Evolutionary conservation across 768 basidiomycete genomes (phyloP).

Genomic region (Sporobolomyces roseus): DNA sequence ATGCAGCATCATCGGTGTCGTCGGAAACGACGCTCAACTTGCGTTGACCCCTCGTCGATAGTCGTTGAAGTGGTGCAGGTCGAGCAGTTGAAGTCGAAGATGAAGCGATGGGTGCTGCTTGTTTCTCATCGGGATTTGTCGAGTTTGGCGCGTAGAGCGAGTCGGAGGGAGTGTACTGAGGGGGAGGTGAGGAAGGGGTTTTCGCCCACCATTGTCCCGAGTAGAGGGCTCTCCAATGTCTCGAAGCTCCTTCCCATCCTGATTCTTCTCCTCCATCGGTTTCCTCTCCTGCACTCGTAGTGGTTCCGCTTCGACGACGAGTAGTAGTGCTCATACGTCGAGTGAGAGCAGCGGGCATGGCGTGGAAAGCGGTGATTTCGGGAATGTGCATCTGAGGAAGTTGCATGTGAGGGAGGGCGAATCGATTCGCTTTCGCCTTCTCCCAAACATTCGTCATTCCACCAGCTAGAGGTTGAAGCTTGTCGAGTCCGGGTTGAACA

Average conservation of each 20-base stretch:
- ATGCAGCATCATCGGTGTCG: slow-evolving; percentile 37
- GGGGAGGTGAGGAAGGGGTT: slow-evolving; percentile 32
- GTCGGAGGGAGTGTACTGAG: slow-evolving; percentile 26
- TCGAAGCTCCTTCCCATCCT: slow-evolving; percentile 4
- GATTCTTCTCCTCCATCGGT: slow-evolving; percentile 9
- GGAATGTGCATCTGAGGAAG: slow-evolving; percentile 35
- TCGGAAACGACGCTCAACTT: slow-evolving; percentile 37
- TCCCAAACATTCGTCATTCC: slow-evolving; percentile 27
- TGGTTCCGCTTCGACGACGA: background rate
- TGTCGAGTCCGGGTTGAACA: slow-evolving; percentile 22
- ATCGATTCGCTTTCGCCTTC: slow-evolving; percentile 31
- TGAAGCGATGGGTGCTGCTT: background rate
- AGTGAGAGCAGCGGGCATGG: slow-evolving; percentile 24
- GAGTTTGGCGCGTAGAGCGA: slow-evolving; percentile 13
- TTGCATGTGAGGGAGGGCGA: slow-evolving; percentile 28
- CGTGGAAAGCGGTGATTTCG: slow-evolving; percentile 30
- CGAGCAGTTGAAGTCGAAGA: background rate
- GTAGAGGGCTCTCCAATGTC: slow-evolving; percentile 25
- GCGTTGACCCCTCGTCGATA: slow-evolving; percentile 4
- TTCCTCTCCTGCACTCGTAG: slow-evolving; percentile 30
- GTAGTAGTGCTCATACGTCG: slow-evolving; percentile 20
- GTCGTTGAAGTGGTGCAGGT: background rate
- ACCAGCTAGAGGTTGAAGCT: slow-evolving; percentile 25
- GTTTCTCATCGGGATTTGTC: background rate
- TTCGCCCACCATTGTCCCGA: slow-evolving; percentile 24